Base-by-base conservation (phyloP, 2,329 filamentous ascomycete species). In the Aspergillus versicolor region DNA sequence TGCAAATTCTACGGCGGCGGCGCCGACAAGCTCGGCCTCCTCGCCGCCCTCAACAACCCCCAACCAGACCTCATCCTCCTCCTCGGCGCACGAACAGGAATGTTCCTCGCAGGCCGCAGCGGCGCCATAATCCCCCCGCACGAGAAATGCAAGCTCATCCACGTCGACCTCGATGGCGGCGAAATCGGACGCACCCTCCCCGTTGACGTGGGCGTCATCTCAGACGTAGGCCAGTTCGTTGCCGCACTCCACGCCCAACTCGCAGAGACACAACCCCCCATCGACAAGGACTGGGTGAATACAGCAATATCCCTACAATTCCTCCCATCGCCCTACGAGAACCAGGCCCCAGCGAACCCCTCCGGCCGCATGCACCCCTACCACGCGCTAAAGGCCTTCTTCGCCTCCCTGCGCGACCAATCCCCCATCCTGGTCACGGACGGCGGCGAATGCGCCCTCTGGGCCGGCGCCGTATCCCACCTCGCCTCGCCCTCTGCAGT, bases 181-280 rank as follows among this genome's bases (percentile, higher is more conserved):
- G 77, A 79, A 58, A 78, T 79, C 4, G 76, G 76, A 3, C 73
- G 75, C n/a, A 73, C 73, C 1, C 65, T 70, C 22, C 67, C 73
- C 11, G 65, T 79, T 22, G 70, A 76, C 27, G 60, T 79, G 4
- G 77, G 75, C 1, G 75, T 80, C 32, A 69, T 78, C 3, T 74
- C 75, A 3, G 76, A 79, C 56, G 68, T 70, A 4, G 63, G 57
- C 5, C 65, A 73, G 22, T 73, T 76, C 52, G 62, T 73, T 19
- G 56, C 57, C 2, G 68, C 72, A 1, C 47, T 77, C 8, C 64
- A 65, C 45, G 47, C 54, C 7, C 56, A 64, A 12, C 34, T 68
- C 1, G 17, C 21, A 5, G 47, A 40, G 24, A 24, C 24, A 5
- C 24, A 5, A 47, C 52, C 53, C 15, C 41, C 51, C 55, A 17